Evolutionary conservation across 345 rosid species (phyloP).

Genomic region (Durio zibethinus): DNA sequence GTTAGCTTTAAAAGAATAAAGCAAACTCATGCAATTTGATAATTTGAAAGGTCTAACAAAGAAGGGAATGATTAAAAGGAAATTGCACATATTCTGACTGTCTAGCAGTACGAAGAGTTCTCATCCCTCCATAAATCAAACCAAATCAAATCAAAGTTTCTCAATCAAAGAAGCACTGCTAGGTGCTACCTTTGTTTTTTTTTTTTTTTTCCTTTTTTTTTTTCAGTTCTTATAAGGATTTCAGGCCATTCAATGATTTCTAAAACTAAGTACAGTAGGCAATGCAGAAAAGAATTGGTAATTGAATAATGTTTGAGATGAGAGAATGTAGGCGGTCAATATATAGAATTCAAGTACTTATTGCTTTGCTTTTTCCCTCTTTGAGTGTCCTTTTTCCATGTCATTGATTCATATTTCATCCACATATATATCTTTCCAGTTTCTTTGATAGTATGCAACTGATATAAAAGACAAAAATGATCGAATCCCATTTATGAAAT

Average conservation of each 20-base stretch:
- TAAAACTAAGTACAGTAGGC: background rate
- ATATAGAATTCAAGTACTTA: background rate
- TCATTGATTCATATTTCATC: background rate
- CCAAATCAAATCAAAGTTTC: background rate
- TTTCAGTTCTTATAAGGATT: background rate
- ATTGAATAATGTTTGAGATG: background rate
- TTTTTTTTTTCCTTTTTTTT: background rate
- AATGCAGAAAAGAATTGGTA: background rate
- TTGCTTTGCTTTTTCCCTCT: slow-evolving; percentile 38
- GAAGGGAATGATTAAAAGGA: slow-evolving; percentile 10
- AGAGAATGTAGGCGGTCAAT: background rate
- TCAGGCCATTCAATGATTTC: slow-evolving; percentile 14
- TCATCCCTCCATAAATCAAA: background rate
- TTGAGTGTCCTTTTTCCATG: background rate
- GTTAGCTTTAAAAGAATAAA: background rate
- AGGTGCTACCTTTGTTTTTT: background rate
- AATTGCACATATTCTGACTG: slow-evolving; percentile 18
- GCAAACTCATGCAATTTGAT: background rate
- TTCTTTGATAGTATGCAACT: slow-evolving; percentile 12
- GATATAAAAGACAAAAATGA: no score
- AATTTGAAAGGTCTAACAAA: background rate
- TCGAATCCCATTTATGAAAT: background rate
- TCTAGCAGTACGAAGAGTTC: slow-evolving; percentile 15
- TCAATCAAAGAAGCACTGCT: background rate
- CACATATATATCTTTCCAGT: background rate